Percentiles rank a stretch among this genome's conserved stretches.
Evolutionary conservation across 805 yeast genomes (phyloP).

Genomic region (Helenozyma rhizophorensis): DNA sequence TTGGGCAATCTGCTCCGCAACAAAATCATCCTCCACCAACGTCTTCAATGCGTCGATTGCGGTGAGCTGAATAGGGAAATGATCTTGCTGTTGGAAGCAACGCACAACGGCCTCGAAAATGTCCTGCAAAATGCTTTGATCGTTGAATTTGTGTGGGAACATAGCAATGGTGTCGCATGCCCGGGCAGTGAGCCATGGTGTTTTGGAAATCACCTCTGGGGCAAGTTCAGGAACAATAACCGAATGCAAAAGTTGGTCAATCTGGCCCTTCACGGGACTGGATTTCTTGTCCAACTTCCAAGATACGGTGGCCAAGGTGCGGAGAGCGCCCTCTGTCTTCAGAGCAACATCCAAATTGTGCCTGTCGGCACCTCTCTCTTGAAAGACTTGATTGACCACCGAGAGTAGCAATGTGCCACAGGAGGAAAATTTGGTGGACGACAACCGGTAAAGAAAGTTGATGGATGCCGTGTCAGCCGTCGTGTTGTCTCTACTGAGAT

Average conservation of each 20-base stretch:
- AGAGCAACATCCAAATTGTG: constrained; percentile 25
- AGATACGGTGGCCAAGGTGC: constrained; percentile 38
- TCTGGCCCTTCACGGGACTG: constrained; percentile 37
- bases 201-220: constrained; percentile 20
- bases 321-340: constrained; percentile 40
- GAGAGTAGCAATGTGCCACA: constrained; percentile 25
- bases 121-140: constrained; percentile 32
- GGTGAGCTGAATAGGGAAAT: constrained; percentile 47
- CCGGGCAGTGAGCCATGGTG: constrained; percentile 43
- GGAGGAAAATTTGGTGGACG: constrained; percentile 37
- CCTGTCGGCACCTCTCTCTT: constrained; percentile 26
- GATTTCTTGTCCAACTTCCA: constrained; percentile 31
- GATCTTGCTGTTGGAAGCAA: constrained; percentile 38
- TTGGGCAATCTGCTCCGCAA: constrained; percentile 36
- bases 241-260: constrained; percentile 35
- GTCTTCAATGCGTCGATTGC: constrained; percentile 51
- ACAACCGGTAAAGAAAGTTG: constrained; percentile 40
- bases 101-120: constrained; percentile 37
- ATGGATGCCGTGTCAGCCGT: constrained; percentile 49
- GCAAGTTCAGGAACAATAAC: constrained; percentile 39
- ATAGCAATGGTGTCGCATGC: constrained; percentile 45
- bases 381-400: constrained; percentile 32
- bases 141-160: constrained; percentile 31
- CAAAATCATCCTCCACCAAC: constrained; percentile 38
- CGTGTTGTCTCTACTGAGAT: constrained; percentile 44